phyloP scores from a whole-genome alignment of 225 moss, liverwort and hornwort species.

The Bryum argenteum region DNA sequence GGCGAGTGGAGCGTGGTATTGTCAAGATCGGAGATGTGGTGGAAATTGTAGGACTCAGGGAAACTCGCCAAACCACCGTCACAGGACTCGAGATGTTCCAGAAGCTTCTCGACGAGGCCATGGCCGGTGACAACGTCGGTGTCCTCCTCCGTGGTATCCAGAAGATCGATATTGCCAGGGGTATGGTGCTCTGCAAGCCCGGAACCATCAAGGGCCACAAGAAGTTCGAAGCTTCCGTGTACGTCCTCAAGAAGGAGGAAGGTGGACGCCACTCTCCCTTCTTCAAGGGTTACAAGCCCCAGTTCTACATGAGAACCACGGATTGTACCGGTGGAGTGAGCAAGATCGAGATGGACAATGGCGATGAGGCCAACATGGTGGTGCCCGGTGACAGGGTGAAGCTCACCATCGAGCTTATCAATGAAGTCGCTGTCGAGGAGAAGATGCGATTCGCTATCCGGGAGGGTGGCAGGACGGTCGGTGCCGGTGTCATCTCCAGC shows the following conservation, averaged over 20 bases:
- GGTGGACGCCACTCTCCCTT: slow-evolving; percentile 84
- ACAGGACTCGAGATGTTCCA: slow-evolving; percentile 91
- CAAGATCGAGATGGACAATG: slow-evolving; percentile 38
- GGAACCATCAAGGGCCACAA: slow-evolving; percentile 68
- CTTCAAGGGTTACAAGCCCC: slow-evolving; percentile 79
- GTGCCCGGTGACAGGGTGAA: slow-evolving; percentile 82
- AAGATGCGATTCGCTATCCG: slow-evolving; percentile 84
- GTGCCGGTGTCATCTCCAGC: slow-evolving; percentile 75
- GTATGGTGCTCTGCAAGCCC: slow-evolving; percentile 74
- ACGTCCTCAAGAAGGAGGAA: slow-evolving; percentile 80
- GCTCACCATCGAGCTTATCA: slow-evolving; percentile 66
- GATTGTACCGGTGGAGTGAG: slow-evolving; percentile 72
- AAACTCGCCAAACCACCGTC: slow-evolving; percentile 61
- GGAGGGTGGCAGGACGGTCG: slow-evolving; percentile 84
- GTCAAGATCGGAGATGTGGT: slow-evolving; percentile 66
- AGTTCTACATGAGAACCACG: slow-evolving; percentile 85
- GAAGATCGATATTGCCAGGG: slow-evolving; percentile 70
- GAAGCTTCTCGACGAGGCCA: slow-evolving; percentile 69
- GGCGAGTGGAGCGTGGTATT: slow-evolving; percentile 70
- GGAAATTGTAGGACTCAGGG: slow-evolving; percentile 68
- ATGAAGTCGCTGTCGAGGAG: slow-evolving; percentile 66
- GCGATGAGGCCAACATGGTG: slow-evolving; percentile 75
- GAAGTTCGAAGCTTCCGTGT: slow-evolving; percentile 77
- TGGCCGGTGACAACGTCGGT: slow-evolving; percentile 81
- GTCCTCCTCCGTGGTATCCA: slow-evolving; percentile 75